Evolutionary conservation across 345 rosid species (phyloP).

Genomic region (Crucihimalaya himalaica): DNA sequence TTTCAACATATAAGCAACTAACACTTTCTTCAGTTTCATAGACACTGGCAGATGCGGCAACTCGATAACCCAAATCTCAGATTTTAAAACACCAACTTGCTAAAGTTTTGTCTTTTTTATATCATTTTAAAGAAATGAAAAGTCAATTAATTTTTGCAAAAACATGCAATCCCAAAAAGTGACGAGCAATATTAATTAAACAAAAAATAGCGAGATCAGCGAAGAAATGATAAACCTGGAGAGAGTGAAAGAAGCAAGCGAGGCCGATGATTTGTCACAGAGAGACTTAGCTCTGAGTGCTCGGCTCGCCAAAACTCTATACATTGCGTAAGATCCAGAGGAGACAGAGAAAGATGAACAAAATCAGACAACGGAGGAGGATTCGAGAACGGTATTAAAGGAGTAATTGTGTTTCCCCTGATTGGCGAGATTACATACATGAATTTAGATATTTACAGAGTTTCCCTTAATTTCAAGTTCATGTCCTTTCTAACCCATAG

Average conservation of each 20-base stretch:
- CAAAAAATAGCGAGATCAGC: not conserved
- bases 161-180: constrained; percentile 24
- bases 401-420: not conserved
- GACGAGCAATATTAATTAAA: not conserved
- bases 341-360: constrained; percentile 24
- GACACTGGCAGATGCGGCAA: constrained; percentile 25
- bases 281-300: constrained; percentile 49
- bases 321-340: constrained; percentile 46
- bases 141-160: not conserved
- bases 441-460: constrained; percentile 14
- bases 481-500: not conserved
- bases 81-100: constrained; percentile 35
- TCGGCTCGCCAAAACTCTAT: constrained; percentile 45
- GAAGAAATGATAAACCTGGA: constrained; percentile 44
- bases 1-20: not conserved
- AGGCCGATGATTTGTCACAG: constrained; percentile 36
- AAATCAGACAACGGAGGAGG: constrained; percentile 9
- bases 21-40: not conserved
- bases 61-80: constrained; percentile 14
- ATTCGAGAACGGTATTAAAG: constrained; percentile 9
- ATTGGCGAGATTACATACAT: constrained; percentile 18
- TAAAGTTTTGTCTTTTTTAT: constrained; percentile 7
- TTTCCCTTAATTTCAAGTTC: constrained; percentile 10
- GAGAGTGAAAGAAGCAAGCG: constrained; percentile 41
- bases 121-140: not conserved